phyloP scores from a whole-genome alignment of 192 early-diverging fungal genomes.

The Rhizophagus clarus region DNA sequence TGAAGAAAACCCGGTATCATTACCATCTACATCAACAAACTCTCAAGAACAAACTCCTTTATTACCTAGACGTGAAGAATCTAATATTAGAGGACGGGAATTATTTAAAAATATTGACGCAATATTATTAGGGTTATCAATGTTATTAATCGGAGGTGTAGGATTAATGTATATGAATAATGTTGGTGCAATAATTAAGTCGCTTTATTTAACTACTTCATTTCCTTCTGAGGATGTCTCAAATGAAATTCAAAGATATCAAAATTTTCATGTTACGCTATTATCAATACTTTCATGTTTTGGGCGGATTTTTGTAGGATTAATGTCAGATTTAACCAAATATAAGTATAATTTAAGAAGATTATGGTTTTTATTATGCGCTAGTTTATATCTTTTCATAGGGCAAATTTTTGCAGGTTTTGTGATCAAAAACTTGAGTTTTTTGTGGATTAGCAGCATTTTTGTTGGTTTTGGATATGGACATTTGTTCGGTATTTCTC shows the following conservation, averaged over 20 bases:
- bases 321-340: conserved; percentile 45
- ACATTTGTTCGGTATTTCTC: conserved; percentile 43
- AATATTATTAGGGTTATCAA: conserved; percentile 30
- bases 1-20: not conserved
- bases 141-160: conserved; percentile 37
- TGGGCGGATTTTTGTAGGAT: conserved; percentile 42
- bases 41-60: not conserved
- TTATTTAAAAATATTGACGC: conserved; percentile 37
- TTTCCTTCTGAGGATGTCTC: not conserved
- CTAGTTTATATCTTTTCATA: conserved; percentile 38
- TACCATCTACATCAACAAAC: not conserved
- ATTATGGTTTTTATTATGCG: conserved; percentile 40
- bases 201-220: conserved; percentile 32
- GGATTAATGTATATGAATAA: conserved; percentile 49
- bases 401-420: conserved; percentile 40
- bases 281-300: conserved; percentile 48
- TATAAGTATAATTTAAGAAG: conserved; percentile 36
- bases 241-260: conserved; percentile 33
- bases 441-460: conserved; percentile 28
- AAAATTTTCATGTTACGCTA: conserved; percentile 47
- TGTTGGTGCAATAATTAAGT: conserved; percentile 45
- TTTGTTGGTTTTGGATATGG: conserved; percentile 44
- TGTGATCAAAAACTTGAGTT: conserved; percentile 29
- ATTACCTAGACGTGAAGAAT: not conserved
- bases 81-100: conserved; percentile 24